Percentiles rank a stretch among this genome's conserved stretches.
Conservation (phyloP, 2,329 filamentous ascomycete genomes). For the Torrubiella hemipterigena region DNA sequence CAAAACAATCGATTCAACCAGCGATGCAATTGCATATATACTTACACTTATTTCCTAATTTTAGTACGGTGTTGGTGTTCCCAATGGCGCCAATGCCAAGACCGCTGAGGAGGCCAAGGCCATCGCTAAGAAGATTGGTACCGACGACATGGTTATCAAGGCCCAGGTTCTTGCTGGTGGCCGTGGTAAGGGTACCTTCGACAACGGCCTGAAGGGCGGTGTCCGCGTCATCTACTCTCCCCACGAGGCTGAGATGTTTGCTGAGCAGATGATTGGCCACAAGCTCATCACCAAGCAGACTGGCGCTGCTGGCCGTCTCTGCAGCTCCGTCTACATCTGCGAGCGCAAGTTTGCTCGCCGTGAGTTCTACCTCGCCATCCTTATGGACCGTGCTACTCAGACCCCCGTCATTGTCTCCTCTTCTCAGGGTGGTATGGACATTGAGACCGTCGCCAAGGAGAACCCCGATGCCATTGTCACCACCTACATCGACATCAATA, state of each 20-base stretch:
- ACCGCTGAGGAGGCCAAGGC: slow-evolving; percentile 78
- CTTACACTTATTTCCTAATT: slow-evolving; percentile 7
- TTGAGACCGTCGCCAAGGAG: slow-evolving; percentile 97
- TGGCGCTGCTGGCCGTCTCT: slow-evolving; percentile 81
- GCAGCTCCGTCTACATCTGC: slow-evolving; percentile 97
- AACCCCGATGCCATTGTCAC: slow-evolving; percentile 91
- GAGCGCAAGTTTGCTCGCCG: slow-evolving; percentile 98
- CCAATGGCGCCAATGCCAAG: slow-evolving; percentile 74
- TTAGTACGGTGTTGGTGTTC: slow-evolving; percentile 90
- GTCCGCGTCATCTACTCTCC: slow-evolving; percentile 98
- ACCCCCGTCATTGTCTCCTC: slow-evolving; percentile 93
- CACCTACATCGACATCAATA: slow-evolving; percentile 86
- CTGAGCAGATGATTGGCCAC: slow-evolving; percentile 98
- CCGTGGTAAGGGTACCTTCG: slow-evolving; percentile 93
- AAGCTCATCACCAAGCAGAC: slow-evolving; percentile 99
- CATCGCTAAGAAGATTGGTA: slow-evolving; percentile 81
- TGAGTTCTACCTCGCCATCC: slow-evolving; percentile 97
- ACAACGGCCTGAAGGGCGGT: slow-evolving; percentile 97
- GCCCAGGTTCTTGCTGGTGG: slow-evolving; percentile 96
- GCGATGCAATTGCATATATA: slow-evolving; percentile 8
- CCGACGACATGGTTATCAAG: slow-evolving; percentile 98
- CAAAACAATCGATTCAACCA: slow-evolving; percentile 7
- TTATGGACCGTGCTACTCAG: slow-evolving; percentile 93
- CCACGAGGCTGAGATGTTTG: slow-evolving; percentile 92
- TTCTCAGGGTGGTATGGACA: slow-evolving; percentile 98